Conservation (phyloP, 1,139 yeast genomes). For the Meyerozyma carpophila region DNA sequence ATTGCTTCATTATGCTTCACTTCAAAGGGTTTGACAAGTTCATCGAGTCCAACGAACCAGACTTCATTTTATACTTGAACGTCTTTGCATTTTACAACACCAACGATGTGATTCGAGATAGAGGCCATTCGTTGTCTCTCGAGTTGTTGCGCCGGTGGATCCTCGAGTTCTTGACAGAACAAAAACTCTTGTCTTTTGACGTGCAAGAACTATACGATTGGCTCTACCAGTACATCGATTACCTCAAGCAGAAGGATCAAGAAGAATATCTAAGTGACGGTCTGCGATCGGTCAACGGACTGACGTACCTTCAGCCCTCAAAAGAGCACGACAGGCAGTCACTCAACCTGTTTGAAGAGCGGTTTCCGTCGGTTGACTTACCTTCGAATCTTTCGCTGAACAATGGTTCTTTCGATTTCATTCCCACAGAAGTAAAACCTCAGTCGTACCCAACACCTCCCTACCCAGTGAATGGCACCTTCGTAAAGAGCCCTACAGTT, state of each 20-base stretch:
- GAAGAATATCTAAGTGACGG: not conserved
- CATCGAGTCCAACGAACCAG: conserved; percentile 32
- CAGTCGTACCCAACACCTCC: not conserved
- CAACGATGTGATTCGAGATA: conserved; percentile 20
- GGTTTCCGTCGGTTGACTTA: not conserved
- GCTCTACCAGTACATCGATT: conserved; percentile 38
- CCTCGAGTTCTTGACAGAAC: conserved; percentile 25
- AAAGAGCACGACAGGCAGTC: not conserved
- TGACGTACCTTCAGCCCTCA: not conserved
- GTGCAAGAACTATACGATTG: conserved; percentile 35
- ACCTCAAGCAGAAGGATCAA: conserved; percentile 29
- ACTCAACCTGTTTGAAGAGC: not conserved
- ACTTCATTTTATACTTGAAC: conserved; percentile 40
- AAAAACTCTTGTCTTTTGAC: conserved; percentile 31
- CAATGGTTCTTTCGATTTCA: not conserved
- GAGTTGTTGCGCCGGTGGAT: conserved; percentile 22
- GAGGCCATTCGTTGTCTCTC: conserved; percentile 20
- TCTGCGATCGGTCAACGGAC: not conserved
- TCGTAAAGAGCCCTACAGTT: not conserved
- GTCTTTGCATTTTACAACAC: conserved; percentile 38
- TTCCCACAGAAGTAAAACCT: not conserved
- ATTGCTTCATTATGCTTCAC: conserved; percentile 39
- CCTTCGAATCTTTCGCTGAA: not conserved
- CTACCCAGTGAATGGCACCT: not conserved
- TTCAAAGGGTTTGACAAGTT: conserved; percentile 42